Evolutionary conservation across 2,329 filamentous ascomycete genomes (phyloP), one percentile per base, ranked within the genome.

Genomic region (Thermothelomyces thermophilus): DNA sequence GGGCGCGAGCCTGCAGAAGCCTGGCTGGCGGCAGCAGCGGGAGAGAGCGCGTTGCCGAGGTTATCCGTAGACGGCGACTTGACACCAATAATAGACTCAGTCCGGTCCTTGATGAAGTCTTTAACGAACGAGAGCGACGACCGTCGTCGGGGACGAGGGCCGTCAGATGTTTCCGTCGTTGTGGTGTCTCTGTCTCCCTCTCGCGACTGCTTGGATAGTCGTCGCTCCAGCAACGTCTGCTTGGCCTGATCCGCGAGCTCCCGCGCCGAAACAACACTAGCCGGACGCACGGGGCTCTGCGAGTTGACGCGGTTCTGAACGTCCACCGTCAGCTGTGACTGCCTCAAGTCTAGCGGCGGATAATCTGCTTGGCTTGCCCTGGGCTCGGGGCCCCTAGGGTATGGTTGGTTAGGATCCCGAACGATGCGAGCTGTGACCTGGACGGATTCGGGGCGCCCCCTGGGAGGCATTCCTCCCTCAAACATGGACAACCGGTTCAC

Each of bases 341-440:
- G 74, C 63, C 76, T 79, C 17, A 83, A 64, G 16, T 82, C 75
- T 34, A 78, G 55, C 5, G 72, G 70, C 33, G 62, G 64, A 53
- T 70, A 74, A 16, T 80, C 77, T 2, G 63, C 65, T 16, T 63
- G 60, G 44, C 73, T 72, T 33, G 64, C 67, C 2, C 65, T 66
- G 2, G 64, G 58, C 16, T 77, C 74, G 2, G 70, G 61, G 17
- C 64, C 63, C 51, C 65, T 69, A 5, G 68, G 65, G 36, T 69
- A 68, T 17, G 64, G 64, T 30, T 77, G 71, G 17, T 63, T 65
- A 10, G 76, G 72, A 56, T 86, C 85, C 41, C 88, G 82, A 33
- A 95, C 73, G 55, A 95, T 95, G 45, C 84, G 82, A 42, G 90
- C 87, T 16, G 86, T 93, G 10, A 95, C 90, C 40, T 90, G 90